Evolutionary conservation across 1,284 basidiomycete species (phyloP).

Genomic region (Apiotrichum porosum): DNA sequence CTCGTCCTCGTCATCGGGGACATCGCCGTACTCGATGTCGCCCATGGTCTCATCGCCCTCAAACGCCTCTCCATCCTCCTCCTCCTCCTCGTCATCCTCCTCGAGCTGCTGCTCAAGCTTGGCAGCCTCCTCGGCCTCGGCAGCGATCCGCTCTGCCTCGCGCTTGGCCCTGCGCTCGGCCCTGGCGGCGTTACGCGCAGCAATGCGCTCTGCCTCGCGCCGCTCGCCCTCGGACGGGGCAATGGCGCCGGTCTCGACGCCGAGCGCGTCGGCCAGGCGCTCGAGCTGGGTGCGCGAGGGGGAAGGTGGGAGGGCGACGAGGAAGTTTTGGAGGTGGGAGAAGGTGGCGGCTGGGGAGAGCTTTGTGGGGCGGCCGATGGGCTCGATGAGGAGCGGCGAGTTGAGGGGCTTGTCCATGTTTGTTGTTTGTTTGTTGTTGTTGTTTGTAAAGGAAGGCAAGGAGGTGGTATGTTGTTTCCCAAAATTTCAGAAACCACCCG

Average conservation of each 20-base stretch:
- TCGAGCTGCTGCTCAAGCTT: constrained; percentile 13
- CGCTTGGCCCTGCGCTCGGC: constrained; percentile 22
- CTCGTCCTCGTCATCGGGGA: constrained; percentile 35
- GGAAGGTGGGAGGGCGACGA: constrained; percentile 23
- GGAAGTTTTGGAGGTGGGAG: constrained; percentile 31
- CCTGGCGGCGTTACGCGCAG: constrained; percentile 20
- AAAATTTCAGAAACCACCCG: background rate
- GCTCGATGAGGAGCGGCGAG: constrained; percentile 39
- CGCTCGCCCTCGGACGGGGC: constrained; percentile 32
- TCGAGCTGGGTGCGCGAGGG: constrained; percentile 44
- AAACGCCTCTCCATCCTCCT: constrained; percentile 21
- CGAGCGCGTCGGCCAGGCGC: constrained; percentile 44
- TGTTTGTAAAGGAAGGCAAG: no score
- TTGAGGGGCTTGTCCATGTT: constrained; percentile 45
- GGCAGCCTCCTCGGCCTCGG: constrained; percentile 25
- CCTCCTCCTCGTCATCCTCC: constrained; percentile 15
- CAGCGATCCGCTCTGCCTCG: constrained; percentile 15
- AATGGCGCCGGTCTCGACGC: constrained; percentile 42
- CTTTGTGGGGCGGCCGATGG: constrained; percentile 26
- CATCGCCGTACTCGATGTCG: constrained; percentile 40
- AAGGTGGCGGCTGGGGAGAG: constrained; percentile 28
- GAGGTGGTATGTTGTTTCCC: background rate
- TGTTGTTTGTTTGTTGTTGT: background rate
- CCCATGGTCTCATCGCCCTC: constrained; percentile 27
- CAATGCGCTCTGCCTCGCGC: constrained; percentile 30